Percentiles rank a stretch among this genome's conserved stretches.
These are phyloP conservation scores for Leptographium flavum DNA, from an alignment of 2,329 filamentous ascomycete genomes.

Conservation along the genomic window DNA sequence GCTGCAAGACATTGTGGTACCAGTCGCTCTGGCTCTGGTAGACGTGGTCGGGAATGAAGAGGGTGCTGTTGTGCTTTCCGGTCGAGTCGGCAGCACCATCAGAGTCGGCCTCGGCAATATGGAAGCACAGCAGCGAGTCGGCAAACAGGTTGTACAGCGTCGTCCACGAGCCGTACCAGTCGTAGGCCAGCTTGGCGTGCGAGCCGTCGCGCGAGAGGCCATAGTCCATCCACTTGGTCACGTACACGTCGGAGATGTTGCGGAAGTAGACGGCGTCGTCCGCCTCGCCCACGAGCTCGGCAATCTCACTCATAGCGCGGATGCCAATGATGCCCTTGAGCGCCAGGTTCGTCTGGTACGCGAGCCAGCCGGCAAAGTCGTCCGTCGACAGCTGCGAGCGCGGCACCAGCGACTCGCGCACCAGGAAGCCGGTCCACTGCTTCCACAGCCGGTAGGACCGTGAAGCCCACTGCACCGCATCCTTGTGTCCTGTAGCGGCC, in stretches of 20 bases:
- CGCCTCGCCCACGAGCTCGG: constrained; percentile 41
- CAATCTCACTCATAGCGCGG: constrained; percentile 60
- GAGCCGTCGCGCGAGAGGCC: constrained; percentile 53
- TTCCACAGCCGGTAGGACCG: constrained; percentile 56
- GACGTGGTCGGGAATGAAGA: constrained; percentile 59
- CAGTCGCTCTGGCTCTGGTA: constrained; percentile 70
- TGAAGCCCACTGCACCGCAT: constrained; percentile 24
- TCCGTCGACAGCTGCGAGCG: constrained; percentile 63
- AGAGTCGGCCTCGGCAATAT: constrained; percentile 8
- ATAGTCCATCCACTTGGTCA: constrained; percentile 54
- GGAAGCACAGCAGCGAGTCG: constrained; percentile 30
- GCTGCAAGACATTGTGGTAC: constrained; percentile 67
- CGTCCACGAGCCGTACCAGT: constrained; percentile 67
- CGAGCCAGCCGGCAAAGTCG: constrained; percentile 63
- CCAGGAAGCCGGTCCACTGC: constrained; percentile 61
- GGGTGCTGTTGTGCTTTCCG: constrained; percentile 13
- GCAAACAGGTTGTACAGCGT: constrained; percentile 64
- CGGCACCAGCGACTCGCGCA: constrained; percentile 54
- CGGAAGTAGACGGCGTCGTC: constrained; percentile 46
- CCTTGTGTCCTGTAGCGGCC: constrained; percentile 25
- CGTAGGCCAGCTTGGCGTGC: constrained; percentile 60
- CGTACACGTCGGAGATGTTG: constrained; percentile 50
- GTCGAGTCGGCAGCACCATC: constrained; percentile 4
- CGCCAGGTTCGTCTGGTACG: constrained; percentile 61
- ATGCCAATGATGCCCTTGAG: constrained; percentile 68